Base-by-base conservation (phyloP, 345 rosid species). In the Gossypium turneri region DNA sequence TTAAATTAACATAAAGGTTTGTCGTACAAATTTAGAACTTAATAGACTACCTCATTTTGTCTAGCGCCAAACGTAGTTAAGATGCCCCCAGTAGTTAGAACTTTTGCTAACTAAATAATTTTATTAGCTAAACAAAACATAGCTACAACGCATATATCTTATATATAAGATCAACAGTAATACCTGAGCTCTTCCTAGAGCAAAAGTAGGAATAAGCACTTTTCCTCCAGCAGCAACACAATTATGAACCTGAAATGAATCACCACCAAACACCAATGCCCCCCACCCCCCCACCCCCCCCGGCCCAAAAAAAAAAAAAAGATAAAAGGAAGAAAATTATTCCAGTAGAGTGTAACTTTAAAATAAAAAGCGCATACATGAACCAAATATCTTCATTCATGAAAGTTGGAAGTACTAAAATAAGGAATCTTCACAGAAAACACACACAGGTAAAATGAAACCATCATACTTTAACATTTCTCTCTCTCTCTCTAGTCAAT, bases 181-280 rank as follows among this genome's bases (percentile, higher is more conserved):
- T 53, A 94, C 97, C 97, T 95, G 99, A 70, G 99, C 99, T 82
- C 99, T 89, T 85, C 97, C 99, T 38, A 95, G 86, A 51, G 99
- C 98, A 85, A 95, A 95, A 75, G 99, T 89, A 60, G 99, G 98
- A 78, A 95, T 93, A 44, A 95, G 89, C 57, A 91, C 99, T 83
- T 95, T 95, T 76, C 99, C 99, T 80, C 97, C 99, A 29, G 84
- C 91, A 73, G 92, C 89, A 75, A 95, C 86, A 78, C 99, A 93
- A 70, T 88, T 85, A 79, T 95, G 99, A 82, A 91, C 98, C 99
- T 94, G 73, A 48, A 73, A 72, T 22, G 56, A 47, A 67, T 4
- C 38, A 67, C 53, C 29, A 66, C 29, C 25, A 58, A 15, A 13
- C 55, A 8, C 17, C 65, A 12, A 60, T 15, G 17, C 62, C 64